phyloP scores from a whole-genome alignment of 73 alveolate species.

The Paramecium primaurelia region DNA sequence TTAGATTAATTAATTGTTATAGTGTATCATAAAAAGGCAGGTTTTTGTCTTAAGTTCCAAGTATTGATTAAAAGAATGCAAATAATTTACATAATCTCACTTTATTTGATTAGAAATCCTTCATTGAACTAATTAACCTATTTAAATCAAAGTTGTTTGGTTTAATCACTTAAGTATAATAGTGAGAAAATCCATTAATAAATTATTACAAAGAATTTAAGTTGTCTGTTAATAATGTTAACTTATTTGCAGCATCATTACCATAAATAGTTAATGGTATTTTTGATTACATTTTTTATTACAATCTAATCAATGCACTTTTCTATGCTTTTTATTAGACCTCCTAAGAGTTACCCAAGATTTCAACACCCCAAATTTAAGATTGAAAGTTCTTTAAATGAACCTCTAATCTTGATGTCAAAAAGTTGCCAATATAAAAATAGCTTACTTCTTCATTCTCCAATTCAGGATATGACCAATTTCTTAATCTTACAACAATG shows the following conservation, averaged over 20 bases:
- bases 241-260: conserved; percentile 44
- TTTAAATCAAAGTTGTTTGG: conserved; percentile 45
- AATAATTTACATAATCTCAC: conserved; percentile 50
- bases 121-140: conserved; percentile 27
- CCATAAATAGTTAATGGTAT: conserved; percentile 49
- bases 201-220: conserved; percentile 6
- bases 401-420: conserved; percentile 47
- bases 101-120: conserved; percentile 46
- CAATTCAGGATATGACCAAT: conserved; percentile 65
- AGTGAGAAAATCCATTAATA: conserved; percentile 51
- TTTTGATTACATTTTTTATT: not conserved
- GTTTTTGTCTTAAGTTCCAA: not conserved
- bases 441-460: conserved; percentile 74
- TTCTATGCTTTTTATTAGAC: conserved; percentile 36
- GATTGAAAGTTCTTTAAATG: conserved; percentile 33
- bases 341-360: not conserved
- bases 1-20: conserved; percentile 67
- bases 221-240: conserved; percentile 27
- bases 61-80: conserved; percentile 51
- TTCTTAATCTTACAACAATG: conserved; percentile 74
- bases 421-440: conserved; percentile 84
- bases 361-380: conserved; percentile 58
- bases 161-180: not conserved
- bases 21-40: conserved; percentile 65
- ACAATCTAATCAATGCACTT: conserved; percentile 45